Conservation (phyloP, 2,329 filamentous ascomycete species). For the Alternaria ventricosa region DNA sequence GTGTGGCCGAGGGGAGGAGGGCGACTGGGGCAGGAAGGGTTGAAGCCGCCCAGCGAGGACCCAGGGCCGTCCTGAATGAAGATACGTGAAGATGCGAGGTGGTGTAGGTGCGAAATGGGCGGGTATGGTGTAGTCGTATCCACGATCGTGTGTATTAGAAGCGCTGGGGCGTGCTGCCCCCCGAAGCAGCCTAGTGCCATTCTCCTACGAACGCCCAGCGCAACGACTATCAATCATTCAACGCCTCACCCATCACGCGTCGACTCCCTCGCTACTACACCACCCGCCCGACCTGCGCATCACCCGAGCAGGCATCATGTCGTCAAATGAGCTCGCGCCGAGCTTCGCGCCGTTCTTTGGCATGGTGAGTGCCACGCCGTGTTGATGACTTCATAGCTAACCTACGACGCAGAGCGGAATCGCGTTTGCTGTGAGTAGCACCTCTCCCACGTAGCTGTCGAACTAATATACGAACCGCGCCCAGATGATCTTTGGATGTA, state of each 20-base stretch:
- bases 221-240: constrained; percentile 12
- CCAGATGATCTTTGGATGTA: constrained; percentile 83
- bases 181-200: background rate
- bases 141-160: constrained; percentile 16
- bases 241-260: constrained; percentile 8
- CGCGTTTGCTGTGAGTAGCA: constrained; percentile 65
- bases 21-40: constrained; percentile 7
- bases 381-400: constrained; percentile 46
- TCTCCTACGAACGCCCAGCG: constrained; percentile 26
- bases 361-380: constrained; percentile 68
- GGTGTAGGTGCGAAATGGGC: constrained; percentile 10
- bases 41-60: constrained; percentile 13
- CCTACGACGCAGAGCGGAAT: constrained; percentile 69
- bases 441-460: constrained; percentile 9
- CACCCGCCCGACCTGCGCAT: background rate
- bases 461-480: constrained; percentile 30
- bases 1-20: background rate
- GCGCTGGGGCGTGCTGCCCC: constrained; percentile 10
- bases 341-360: constrained; percentile 88
- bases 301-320: constrained; percentile 21
- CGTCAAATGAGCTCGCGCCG: constrained; percentile 57
- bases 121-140: constrained; percentile 7
- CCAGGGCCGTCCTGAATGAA: background rate
- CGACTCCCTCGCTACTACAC: constrained; percentile 2
- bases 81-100: constrained; percentile 1